Evolutionary conservation across 2,329 filamentous ascomycete genomes (phyloP).

Genomic region (Aspergillus sp.): DNA sequence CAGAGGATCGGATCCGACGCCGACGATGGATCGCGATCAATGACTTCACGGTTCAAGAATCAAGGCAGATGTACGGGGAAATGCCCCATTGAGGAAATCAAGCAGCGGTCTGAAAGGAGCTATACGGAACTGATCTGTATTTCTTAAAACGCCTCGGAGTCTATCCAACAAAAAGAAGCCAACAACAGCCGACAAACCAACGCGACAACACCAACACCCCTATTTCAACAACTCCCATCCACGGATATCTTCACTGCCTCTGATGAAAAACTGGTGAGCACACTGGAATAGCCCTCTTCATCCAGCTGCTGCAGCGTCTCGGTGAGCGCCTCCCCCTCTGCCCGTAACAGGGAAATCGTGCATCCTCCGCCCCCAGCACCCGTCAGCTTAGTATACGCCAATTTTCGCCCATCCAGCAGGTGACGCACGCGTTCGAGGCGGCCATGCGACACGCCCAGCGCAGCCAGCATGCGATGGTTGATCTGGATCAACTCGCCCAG

Average conservation of each 20-base stretch:
- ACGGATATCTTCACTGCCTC: background rate
- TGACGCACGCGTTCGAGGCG: background rate
- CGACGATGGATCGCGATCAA: no score
- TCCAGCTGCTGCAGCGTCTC: background rate
- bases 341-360: background rate
- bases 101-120: background rate
- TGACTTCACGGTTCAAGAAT: no score
- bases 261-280: background rate
- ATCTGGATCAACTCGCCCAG: background rate
- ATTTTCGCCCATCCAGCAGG: background rate
- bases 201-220: background rate
- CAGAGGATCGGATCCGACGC: no score
- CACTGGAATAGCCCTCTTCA: background rate
- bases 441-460: background rate
- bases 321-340: background rate
- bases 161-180: background rate
- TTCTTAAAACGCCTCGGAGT: background rate
- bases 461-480: background rate
- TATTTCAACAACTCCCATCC: background rate
- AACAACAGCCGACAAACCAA: background rate
- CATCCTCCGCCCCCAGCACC: background rate
- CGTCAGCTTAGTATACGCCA: background rate
- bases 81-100: background rate
- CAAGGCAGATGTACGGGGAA: no score
- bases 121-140: background rate